phyloP scores from a whole-genome alignment of 2,329 filamentous ascomycete species.

The Ophiostoma quercus region DNA sequence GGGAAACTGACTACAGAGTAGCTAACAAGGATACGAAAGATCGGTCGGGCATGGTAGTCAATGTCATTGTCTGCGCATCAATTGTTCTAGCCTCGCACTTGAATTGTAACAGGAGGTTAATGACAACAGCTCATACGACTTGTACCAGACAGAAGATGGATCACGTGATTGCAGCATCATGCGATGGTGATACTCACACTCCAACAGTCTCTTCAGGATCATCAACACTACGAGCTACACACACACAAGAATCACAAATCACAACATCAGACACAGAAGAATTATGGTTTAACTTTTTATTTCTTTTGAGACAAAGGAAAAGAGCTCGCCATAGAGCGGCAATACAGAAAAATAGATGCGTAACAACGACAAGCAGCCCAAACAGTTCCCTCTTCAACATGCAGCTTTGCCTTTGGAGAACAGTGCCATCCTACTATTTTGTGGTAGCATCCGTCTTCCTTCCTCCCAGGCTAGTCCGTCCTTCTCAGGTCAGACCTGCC shows the following conservation, averaged over 20 bases:
- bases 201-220: too few relatives aligned
- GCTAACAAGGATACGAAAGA: too few relatives aligned
- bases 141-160: too few relatives aligned
- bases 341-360: not conserved
- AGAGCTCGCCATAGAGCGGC: constrained; percentile 12
- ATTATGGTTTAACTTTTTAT: constrained; percentile 13
- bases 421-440: not conserved
- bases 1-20: not conserved
- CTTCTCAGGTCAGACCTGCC: not conserved
- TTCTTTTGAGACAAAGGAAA: constrained; percentile 17
- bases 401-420: constrained; percentile 3
- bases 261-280: not conserved
- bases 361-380: not conserved
- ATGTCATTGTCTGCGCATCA: not conserved
- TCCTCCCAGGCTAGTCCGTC: not conserved
- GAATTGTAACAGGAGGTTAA: too few relatives aligned
- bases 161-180: too few relatives aligned
- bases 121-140: too few relatives aligned
- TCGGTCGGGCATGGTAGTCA: too few relatives aligned
- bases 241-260: not conserved
- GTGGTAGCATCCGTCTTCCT: not conserved
- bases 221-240: not conserved
- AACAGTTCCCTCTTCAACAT: not conserved
- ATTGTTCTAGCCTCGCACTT: too few relatives aligned
- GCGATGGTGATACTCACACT: too few relatives aligned